phyloP scores from a whole-genome alignment of 1,284 basidiomycete genomes.

The Papiliotrema nemorosa region DNA sequence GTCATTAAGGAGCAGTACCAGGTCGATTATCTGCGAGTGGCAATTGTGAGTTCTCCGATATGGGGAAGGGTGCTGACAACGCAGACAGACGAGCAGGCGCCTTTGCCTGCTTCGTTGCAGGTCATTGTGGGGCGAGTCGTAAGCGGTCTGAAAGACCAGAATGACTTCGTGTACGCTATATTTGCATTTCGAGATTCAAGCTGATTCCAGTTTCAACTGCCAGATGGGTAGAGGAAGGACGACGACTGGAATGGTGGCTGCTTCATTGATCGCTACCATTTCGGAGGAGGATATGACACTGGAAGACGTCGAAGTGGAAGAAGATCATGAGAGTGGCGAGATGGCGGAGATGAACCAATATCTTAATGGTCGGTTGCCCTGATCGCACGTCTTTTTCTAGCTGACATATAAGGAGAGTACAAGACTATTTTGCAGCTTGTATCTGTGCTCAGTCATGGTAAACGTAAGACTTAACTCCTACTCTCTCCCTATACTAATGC shows the following conservation, averaged over 20 bases:
- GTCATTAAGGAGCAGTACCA: conserved; percentile 65
- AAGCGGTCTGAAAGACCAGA: conserved; percentile 58
- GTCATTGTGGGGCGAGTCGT: conserved; percentile 72
- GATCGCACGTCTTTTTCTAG: not conserved
- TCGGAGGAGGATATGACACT: conserved; percentile 47
- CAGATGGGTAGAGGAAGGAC: conserved; percentile 54
- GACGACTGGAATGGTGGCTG: conserved; percentile 91
- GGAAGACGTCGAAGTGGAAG: conserved; percentile 33
- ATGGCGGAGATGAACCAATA: conserved; percentile 81
- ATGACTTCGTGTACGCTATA: conserved; percentile 80
- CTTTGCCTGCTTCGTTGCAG: conserved; percentile 76
- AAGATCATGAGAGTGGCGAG: conserved; percentile 57
- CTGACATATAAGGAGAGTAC: conserved; percentile 73
- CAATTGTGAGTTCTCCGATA: conserved; percentile 61
- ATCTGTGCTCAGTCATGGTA: conserved; percentile 43
- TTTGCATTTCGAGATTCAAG: not conserved
- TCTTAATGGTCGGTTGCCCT: conserved; percentile 63
- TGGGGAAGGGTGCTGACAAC: conserved; percentile 4
- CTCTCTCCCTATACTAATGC: conserved; percentile 48
- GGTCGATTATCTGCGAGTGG: conserved; percentile 81
- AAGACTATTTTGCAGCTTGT: conserved; percentile 88
- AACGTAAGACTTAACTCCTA: conserved; percentile 22
- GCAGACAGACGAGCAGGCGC: conserved; percentile 93
- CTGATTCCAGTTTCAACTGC: conserved; percentile 46
- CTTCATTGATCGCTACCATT: conserved; percentile 79